phyloP scores from a whole-genome alignment of 352 stramenopile genomes.

The Globisporangium nunn region DNA sequence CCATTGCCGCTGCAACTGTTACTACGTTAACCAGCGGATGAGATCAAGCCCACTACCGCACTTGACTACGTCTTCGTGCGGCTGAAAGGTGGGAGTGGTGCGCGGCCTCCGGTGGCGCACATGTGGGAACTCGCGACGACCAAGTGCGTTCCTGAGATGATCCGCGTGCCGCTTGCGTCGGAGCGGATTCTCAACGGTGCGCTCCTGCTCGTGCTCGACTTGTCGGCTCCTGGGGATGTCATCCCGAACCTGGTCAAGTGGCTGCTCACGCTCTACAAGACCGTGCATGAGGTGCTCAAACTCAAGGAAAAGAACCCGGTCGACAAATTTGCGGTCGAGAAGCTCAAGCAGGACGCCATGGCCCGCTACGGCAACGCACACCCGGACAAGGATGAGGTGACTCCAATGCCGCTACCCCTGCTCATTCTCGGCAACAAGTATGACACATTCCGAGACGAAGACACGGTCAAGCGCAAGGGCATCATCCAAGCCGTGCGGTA shows the following conservation, averaged over 20 bases:
- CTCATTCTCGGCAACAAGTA: slow-evolving; percentile 88
- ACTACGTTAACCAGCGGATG: slow-evolving; percentile 28
- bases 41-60: slow-evolving; percentile 88
- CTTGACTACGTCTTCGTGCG: slow-evolving; percentile 90
- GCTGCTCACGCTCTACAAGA: slow-evolving; percentile 48
- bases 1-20: slow-evolving; percentile 9
- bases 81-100: slow-evolving; percentile 35
- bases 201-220: slow-evolving; percentile 79
- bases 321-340: slow-evolving; percentile 51
- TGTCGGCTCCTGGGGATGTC: slow-evolving; percentile 75
- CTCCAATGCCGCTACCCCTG: slow-evolving; percentile 65
- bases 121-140: slow-evolving; percentile 89
- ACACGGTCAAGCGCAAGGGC: slow-evolving; percentile 80
- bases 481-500: slow-evolving; percentile 81
- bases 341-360: slow-evolving; percentile 40
- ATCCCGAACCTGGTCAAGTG: slow-evolving; percentile 76
- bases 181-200: slow-evolving; percentile 69
- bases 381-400: slow-evolving; percentile 68
- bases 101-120: slow-evolving; percentile 56
- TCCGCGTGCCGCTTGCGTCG: slow-evolving; percentile 72
- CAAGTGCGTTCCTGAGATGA: slow-evolving; percentile 78
- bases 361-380: slow-evolving; percentile 50
- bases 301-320: slow-evolving; percentile 60
- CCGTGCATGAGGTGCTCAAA: slow-evolving; percentile 50
- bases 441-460: slow-evolving; percentile 83